phyloP scores from a whole-genome alignment of 352 stramenopile species.

The Globisporangium alternatum region DNA sequence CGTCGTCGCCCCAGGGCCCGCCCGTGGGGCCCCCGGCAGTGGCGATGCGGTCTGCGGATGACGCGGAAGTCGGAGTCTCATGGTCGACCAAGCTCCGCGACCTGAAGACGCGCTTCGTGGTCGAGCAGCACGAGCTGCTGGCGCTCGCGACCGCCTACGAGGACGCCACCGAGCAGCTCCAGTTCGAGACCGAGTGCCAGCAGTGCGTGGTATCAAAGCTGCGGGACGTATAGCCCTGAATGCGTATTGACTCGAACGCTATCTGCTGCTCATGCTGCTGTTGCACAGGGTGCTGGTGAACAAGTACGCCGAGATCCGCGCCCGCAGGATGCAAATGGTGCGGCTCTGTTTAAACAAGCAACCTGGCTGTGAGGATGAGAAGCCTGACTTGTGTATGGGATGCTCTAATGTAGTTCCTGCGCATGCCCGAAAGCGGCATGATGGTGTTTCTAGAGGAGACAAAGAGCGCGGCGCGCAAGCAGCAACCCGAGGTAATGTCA shows the following conservation, averaged over 20 bases:
- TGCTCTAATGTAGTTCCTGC: conserved; percentile 26
- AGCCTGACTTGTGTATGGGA: not conserved
- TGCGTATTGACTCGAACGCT: not conserved
- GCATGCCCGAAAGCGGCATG: conserved; percentile 26
- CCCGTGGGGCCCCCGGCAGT: not conserved
- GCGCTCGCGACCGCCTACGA: conserved; percentile 32
- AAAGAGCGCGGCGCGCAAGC: conserved; percentile 19
- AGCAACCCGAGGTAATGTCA: conserved; percentile 24
- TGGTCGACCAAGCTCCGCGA: conserved; percentile 15
- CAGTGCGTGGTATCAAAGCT: conserved; percentile 20
- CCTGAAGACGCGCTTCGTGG: conserved; percentile 30
- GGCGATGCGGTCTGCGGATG: not conserved
- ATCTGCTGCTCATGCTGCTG: not conserved
- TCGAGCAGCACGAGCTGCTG: conserved; percentile 36
- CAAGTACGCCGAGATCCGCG: conserved; percentile 45
- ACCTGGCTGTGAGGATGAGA: not conserved
- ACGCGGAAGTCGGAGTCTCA: not conserved
- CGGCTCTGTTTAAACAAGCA: not conserved
- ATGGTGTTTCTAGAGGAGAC: conserved; percentile 36
- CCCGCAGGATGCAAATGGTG: conserved; percentile 41
- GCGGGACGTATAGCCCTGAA: not conserved
- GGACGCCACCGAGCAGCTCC: conserved; percentile 31
- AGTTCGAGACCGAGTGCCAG: conserved; percentile 37
- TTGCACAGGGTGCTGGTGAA: conserved; percentile 34
- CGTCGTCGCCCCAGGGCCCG: not conserved